Evolutionary conservation across 768 basidiomycete species (phyloP).

Genomic region (Suillus subluteus): DNA sequence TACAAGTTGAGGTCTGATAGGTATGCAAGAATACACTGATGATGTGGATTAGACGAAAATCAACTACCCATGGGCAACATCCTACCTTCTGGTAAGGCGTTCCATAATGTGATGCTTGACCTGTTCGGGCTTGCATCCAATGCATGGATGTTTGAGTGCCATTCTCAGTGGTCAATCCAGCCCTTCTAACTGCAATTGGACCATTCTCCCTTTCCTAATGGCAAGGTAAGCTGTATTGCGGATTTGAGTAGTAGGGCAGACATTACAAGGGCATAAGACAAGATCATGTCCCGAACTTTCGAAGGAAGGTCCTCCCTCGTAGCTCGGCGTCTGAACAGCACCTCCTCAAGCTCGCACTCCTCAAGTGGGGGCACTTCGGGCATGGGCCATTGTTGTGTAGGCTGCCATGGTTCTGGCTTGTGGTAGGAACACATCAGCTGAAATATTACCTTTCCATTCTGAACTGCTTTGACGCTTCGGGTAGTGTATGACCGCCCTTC

Average conservation of each 20-base stretch:
- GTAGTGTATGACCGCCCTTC: conserved; percentile 78
- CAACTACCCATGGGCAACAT: conserved; percentile 3
- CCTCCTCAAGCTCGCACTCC: conserved; percentile 64
- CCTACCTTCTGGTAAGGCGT: conserved; percentile 76
- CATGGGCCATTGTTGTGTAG: conserved; percentile 67
- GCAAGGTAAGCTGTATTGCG: background rate
- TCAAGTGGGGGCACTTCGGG: conserved; percentile 64
- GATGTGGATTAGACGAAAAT: conserved; percentile 9
- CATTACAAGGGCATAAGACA: conserved; percentile 32
- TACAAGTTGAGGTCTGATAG: conserved; percentile 82
- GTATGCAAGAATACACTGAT: conserved; percentile 77
- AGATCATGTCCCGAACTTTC: conserved; percentile 35
- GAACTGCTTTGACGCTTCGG: conserved; percentile 61
- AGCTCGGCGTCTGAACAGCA: conserved; percentile 32
- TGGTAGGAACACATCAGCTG: conserved; percentile 85
- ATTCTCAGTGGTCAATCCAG: conserved; percentile 45
- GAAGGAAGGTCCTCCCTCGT: conserved; percentile 37
- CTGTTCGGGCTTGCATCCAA: conserved; percentile 79
- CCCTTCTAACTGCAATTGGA: conserved; percentile 68
- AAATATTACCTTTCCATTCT: conserved; percentile 55
- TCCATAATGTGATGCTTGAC: conserved; percentile 59
- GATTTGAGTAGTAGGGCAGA: background rate
- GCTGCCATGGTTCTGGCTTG: conserved; percentile 76
- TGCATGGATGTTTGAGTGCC: conserved; percentile 62
- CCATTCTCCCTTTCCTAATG: conserved; percentile 66